Percentiles rank a stretch among this genome's conserved stretches.
phyloP scores from a whole-genome alignment of 2,329 filamentous ascomycete species.

The Metarhizium sp. region DNA sequence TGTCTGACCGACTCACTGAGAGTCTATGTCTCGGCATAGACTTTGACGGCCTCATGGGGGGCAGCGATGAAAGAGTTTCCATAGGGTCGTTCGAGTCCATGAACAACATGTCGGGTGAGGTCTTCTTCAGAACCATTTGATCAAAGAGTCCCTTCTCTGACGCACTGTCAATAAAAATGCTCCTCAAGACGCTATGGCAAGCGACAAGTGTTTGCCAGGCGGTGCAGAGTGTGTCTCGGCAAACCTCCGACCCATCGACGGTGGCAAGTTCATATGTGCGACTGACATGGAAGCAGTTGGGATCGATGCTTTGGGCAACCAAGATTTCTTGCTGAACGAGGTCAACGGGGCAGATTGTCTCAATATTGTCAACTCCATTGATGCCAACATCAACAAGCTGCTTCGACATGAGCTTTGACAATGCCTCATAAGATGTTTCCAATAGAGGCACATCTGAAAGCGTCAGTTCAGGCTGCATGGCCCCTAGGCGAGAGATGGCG shows the following conservation, averaged over 20 bases:
- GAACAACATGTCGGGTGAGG: constrained; percentile 43
- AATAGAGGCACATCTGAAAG: constrained; percentile 39
- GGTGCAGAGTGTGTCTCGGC: constrained; percentile 34
- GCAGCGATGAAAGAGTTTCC: constrained; percentile 30
- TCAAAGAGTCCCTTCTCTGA: constrained; percentile 40
- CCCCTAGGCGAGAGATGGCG: constrained; percentile 30
- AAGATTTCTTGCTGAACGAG: constrained; percentile 40
- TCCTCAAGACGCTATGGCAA: constrained; percentile 36
- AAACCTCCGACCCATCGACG: constrained; percentile 25
- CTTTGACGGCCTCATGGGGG: constrained; percentile 26
- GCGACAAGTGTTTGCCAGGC: constrained; percentile 40
- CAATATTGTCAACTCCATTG: constrained; percentile 33
- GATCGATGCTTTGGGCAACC: constrained; percentile 31
- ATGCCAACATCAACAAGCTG: constrained; percentile 31
- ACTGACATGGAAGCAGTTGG: constrained; percentile 33
- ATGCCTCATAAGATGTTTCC: constrained; percentile 35
- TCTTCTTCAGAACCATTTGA: constrained; percentile 36
- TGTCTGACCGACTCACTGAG: constrained; percentile 35
- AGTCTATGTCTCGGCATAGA: constrained; percentile 39
- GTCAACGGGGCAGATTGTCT: constrained; percentile 39
- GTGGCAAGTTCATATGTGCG: constrained; percentile 38
- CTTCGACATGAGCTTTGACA: constrained; percentile 33
- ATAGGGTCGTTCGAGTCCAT: constrained; percentile 33
- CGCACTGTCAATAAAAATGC: constrained; percentile 42
- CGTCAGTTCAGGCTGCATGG: constrained; percentile 37